Conservation (phyloP, 2,329 filamentous ascomycete genomes). For the Hypoxylon sp. region DNA sequence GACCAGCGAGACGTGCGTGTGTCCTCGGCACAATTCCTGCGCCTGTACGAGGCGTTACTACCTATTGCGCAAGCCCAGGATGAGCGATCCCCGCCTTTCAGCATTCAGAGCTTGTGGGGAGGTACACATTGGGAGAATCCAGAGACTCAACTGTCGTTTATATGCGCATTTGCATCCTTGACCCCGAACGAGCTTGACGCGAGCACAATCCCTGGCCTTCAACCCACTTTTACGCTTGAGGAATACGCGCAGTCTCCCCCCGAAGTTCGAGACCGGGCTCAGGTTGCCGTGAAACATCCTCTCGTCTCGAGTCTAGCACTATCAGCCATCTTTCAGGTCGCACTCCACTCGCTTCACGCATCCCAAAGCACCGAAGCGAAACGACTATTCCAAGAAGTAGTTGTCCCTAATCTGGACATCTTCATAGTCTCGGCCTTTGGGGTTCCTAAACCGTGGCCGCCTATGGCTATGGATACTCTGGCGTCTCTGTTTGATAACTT, state of each 20-base stretch:
- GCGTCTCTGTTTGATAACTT: constrained; percentile 86
- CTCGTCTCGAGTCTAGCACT: constrained; percentile 90
- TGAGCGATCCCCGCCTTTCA: constrained; percentile 69
- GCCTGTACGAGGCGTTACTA: constrained; percentile 82
- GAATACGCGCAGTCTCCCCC: constrained; percentile 64
- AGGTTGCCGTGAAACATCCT: constrained; percentile 80
- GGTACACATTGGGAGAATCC: constrained; percentile 83
- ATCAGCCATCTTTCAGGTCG: constrained; percentile 73
- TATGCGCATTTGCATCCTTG: constrained; percentile 85
- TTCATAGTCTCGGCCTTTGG: constrained; percentile 83
- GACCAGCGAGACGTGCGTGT: constrained; percentile 83
- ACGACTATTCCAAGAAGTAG: constrained; percentile 73
- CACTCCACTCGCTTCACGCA: constrained; percentile 69
- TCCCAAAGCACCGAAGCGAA: constrained; percentile 73
- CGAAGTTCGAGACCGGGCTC: constrained; percentile 64
- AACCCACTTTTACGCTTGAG: constrained; percentile 77
- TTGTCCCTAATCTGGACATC: constrained; percentile 79
- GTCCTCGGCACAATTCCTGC: constrained; percentile 82
- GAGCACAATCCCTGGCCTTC: constrained; percentile 83
- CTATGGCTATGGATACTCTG: constrained; percentile 79
- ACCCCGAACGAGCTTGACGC: constrained; percentile 82
- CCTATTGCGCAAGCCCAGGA: constrained; percentile 71
- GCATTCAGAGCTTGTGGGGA: constrained; percentile 91
- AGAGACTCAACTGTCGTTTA: constrained; percentile 92
- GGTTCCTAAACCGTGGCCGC: constrained; percentile 81